phyloP scores from a whole-genome alignment of 441 rosid species.

The Gossypium trilobum region DNA sequence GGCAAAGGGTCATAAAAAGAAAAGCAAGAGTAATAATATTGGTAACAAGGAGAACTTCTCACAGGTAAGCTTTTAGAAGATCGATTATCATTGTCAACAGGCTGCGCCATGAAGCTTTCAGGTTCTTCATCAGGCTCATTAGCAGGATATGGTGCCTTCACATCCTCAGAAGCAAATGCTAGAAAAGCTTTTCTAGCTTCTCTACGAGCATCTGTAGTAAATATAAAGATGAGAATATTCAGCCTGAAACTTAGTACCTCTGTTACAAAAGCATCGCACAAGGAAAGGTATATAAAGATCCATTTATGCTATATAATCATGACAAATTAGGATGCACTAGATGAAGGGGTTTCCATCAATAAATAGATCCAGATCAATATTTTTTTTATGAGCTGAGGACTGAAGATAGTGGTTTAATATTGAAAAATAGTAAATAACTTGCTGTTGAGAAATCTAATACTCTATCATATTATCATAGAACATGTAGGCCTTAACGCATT shows the following conservation, averaged over 20 bases:
- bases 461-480: neutral
- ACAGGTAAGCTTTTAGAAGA: constrained; percentile 64
- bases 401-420: neutral
- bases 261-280: neutral
- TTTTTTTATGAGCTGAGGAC: neutral
- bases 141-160: constrained; percentile 22
- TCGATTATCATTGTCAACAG: constrained; percentile 32
- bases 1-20: neutral
- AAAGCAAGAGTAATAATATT: constrained; percentile 6
- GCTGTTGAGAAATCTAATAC: neutral
- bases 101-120: constrained; percentile 32
- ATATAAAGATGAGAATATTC: neutral
- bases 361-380: neutral
- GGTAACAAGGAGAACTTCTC: constrained; percentile 31
- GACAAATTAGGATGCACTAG: neutral
- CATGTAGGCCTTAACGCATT: neutral
- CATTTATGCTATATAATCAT: neutral
- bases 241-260: neutral
- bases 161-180: constrained; percentile 69
- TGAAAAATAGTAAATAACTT: neutral
- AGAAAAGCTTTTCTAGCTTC: constrained; percentile 95
- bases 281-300: neutral
- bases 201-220: constrained; percentile 68
- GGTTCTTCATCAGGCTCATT: constrained; percentile 31
- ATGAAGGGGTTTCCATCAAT: neutral